phyloP scores from a whole-genome alignment of 2,329 filamentous ascomycete genomes.

The Pyricularia grisea region DNA sequence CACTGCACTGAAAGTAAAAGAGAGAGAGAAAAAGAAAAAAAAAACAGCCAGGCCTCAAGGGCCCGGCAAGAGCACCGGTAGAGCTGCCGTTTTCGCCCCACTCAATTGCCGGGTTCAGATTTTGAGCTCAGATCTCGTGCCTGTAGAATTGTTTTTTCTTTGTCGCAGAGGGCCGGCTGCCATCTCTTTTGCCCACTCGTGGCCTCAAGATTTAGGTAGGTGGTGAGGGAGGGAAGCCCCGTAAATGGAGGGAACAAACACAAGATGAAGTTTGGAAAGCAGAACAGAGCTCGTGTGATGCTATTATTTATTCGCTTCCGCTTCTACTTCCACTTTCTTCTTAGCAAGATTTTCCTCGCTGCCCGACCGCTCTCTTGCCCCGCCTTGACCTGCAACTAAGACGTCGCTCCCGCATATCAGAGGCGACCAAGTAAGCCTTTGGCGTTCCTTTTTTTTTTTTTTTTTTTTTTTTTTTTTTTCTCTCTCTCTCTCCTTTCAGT shows the following conservation, averaged over 20 bases:
- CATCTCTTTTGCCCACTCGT: not conserved
- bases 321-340: not conserved
- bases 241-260: not conserved
- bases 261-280: not conserved
- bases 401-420: slow-evolving; percentile 1
- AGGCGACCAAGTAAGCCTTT: not conserved
- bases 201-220: not conserved
- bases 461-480: not conserved
- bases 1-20: not conserved
- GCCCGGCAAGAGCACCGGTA: not conserved
- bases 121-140: not conserved
- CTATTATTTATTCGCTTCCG: not conserved
- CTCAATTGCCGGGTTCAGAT: not conserved
- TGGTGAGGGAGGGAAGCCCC: not conserved
- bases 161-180: not conserved
- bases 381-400: not conserved
- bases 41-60: not conserved
- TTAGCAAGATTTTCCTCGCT: not conserved
- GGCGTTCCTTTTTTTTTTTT: not conserved
- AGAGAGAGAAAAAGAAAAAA: not conserved
- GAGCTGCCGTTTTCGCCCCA: not conserved
- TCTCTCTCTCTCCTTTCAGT: not conserved
- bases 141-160: not conserved
- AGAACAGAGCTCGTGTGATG: not conserved
- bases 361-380: slow-evolving; percentile 1